phyloP scores from a whole-genome alignment of 768 basidiomycete genomes.

The Collybiopsis confluens region DNA sequence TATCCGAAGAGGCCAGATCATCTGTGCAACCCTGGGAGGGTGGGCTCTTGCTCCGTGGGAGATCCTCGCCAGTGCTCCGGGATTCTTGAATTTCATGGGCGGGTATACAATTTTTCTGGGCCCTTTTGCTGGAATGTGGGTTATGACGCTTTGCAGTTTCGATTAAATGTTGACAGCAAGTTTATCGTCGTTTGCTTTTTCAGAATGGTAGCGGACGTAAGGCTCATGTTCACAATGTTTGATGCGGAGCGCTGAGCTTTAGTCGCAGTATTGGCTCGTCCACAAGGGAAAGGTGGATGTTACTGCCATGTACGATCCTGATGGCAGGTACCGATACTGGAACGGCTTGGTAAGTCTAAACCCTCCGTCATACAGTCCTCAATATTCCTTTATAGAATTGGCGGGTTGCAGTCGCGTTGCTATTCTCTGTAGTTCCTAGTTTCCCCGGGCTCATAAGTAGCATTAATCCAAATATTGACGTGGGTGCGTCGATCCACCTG shows the following conservation, averaged over 20 bases:
- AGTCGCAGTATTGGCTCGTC: constrained; percentile 68
- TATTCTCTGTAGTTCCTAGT: constrained; percentile 65
- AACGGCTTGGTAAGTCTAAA: constrained; percentile 57
- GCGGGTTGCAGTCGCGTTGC: constrained; percentile 66
- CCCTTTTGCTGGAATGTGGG: constrained; percentile 77
- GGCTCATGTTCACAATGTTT: constrained; percentile 11
- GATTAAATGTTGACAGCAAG: background rate
- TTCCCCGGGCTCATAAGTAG: constrained; percentile 75
- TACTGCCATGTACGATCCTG: constrained; percentile 77
- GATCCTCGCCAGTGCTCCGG: constrained; percentile 63
- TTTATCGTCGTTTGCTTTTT: background rate
- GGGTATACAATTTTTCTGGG: constrained; percentile 86
- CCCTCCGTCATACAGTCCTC: background rate
- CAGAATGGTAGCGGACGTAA: constrained; percentile 46
- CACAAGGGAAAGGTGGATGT: constrained; percentile 72
- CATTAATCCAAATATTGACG: constrained; percentile 61
- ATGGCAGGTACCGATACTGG: constrained; percentile 76
- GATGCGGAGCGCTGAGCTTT: background rate
- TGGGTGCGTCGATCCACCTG: constrained; percentile 52
- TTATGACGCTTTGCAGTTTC: constrained; percentile 4
- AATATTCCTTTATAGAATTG: constrained; percentile 56
- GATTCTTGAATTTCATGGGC: constrained; percentile 73
- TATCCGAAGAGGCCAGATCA: constrained; percentile 71
- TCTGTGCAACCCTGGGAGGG: constrained; percentile 79
- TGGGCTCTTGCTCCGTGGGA: constrained; percentile 90